Base-by-base conservation (phyloP, 257 asterid genomes). In the Jacaranda copaia region DNA sequence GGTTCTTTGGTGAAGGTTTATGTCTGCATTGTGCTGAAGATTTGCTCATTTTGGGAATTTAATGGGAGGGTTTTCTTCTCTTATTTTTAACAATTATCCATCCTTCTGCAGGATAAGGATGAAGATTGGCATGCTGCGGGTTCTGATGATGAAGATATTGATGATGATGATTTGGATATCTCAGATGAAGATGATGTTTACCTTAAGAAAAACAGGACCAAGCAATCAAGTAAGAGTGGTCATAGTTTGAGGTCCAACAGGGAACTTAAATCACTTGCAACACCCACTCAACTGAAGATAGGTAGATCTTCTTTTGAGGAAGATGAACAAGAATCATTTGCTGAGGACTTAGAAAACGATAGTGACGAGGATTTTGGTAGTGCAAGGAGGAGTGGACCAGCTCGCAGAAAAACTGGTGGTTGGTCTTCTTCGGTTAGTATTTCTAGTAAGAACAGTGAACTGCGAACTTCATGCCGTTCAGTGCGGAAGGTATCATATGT, bases 111-210 rank as follows among this genome's bases (percentile, higher is more conserved):
- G 98, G 88, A 75, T 69, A 89, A 88, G 84, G 89, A 92, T 78
- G 95, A 86, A 25, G 97, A 91, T 84, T 96, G 97, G 97, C 92
- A 81, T 81, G 97, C 83, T 70, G 98, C 85, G 84, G 98, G 87
- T 79, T 93, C 98, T 80, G 99, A 96, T 40, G 99, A 89, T 51
- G 89, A 88, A 58, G 91, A 87, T 80, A 85, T 66, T 76, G 89
- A 85, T 46, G 32, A 25, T 25, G 32, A 25, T 25, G 93, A 91
- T 80, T 78, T 91, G 87, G 92, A 87, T 76, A 55, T 88, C 66
- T 89, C 97, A 25, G 97, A 93, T 77, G 98, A 90, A 67, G 96
- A 92, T 72, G 96, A 84, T 69, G 76, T 51, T 43, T 89, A 79
- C 68, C 82, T 46, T 52, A 87, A 84, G 87, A 93, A 84, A 83